Percentiles rank a stretch among this genome's conserved stretches.
These are phyloP conservation scores for Penicillium sumatraense DNA, from an alignment of 2,329 filamentous ascomycete genomes.

Conservation along the genomic window DNA sequence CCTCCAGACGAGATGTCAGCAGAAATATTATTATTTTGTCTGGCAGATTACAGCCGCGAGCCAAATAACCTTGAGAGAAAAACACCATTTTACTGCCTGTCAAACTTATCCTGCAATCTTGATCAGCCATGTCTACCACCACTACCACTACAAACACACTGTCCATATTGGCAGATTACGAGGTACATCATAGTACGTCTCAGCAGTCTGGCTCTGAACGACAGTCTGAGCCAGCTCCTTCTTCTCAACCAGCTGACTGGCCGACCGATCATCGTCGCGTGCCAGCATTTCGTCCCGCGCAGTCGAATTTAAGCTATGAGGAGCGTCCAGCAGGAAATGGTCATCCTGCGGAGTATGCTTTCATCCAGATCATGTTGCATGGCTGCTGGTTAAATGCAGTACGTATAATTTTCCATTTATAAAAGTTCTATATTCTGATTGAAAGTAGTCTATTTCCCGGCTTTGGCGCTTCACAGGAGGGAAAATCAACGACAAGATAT, in stretches of 20 bases:
- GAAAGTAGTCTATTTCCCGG: constrained; percentile 44
- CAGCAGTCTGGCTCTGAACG: constrained; percentile 1
- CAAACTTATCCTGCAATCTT: not conserved
- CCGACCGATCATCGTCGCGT: constrained; percentile 53
- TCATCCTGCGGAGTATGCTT: constrained; percentile 51
- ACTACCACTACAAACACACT: constrained; percentile 19
- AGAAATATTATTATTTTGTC: not conserved
- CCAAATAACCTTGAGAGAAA: no score
- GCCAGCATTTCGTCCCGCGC: constrained; percentile 53
- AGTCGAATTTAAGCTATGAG: constrained; percentile 47
- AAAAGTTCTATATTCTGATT: not conserved
- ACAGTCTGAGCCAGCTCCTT: not conserved
- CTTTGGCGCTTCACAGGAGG: constrained; percentile 58
- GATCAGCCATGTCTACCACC: constrained; percentile 22
- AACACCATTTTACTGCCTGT: no score
- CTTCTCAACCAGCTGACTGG: constrained; percentile 44
- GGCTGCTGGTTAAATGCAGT: constrained; percentile 51
- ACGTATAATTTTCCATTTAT: constrained; percentile 1
- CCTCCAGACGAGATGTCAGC: not conserved
- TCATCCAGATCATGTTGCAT: constrained; percentile 57
- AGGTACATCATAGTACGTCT: constrained; percentile 31
- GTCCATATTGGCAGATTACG: constrained; percentile 32
- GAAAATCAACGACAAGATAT: constrained; percentile 53
- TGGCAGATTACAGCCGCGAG: no score
- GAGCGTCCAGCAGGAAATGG: constrained; percentile 49